phyloP scores from a whole-genome alignment of 106 monocot genomes.

The Dendrobium officinale region DNA sequence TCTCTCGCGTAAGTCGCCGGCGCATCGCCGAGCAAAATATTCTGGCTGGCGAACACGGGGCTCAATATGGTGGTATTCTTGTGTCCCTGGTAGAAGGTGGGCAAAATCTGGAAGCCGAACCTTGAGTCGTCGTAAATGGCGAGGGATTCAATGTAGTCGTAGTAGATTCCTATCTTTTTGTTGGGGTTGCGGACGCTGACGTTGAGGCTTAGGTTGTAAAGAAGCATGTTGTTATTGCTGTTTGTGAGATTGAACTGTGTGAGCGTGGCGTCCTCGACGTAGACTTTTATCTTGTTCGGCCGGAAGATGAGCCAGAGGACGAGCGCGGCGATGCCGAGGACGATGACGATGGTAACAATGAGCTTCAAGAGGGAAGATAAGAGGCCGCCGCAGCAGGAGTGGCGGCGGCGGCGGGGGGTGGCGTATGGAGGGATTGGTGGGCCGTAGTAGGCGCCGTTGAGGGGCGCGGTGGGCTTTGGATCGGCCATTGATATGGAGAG shows the following conservation, averaged over 20 bases:
- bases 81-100: constrained; percentile 40
- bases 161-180: constrained; percentile 41
- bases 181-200: constrained; percentile 51
- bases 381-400: constrained; percentile 5
- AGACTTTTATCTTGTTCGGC: constrained; percentile 19
- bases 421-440: constrained; percentile 10
- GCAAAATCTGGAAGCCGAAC: constrained; percentile 21
- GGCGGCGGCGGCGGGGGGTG: neutral
- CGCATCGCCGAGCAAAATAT: neutral
- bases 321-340: constrained; percentile 16
- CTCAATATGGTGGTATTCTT: constrained; percentile 26
- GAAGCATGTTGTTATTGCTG: constrained; percentile 11
- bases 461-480: neutral
- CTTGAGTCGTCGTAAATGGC: constrained; percentile 20
- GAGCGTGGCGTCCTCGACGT: constrained; percentile 19
- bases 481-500: neutral
- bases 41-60: constrained; percentile 17
- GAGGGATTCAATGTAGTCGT: constrained; percentile 29
- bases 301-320: constrained; percentile 28
- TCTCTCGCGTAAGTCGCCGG: constrained; percentile 1
- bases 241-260: constrained; percentile 23
- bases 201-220: constrained; percentile 34
- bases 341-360: constrained; percentile 10
- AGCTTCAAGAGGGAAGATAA: constrained; percentile 10
- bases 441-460: constrained; percentile 7